Base-by-base conservation (phyloP, 352 stramenopile genomes). In the Pythium angustatum region DNA sequence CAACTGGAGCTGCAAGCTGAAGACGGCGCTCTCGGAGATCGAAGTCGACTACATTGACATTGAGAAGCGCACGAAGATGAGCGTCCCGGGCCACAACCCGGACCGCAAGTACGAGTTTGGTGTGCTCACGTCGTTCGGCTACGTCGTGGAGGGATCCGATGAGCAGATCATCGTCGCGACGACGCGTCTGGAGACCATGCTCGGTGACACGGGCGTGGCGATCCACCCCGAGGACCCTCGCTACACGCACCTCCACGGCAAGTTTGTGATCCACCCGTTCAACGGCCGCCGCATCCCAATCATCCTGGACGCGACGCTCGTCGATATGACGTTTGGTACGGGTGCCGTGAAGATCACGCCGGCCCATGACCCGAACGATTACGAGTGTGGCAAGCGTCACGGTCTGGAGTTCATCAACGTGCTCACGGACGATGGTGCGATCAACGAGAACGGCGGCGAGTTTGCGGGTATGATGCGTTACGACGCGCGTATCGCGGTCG, bases 121-220 rank as follows among this genome's bases (percentile, higher is more conserved):
- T 45, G 96, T 97, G 10, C 75, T 99, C 33, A 99, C 97, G 40
- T 97, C 87, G 22, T 99, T 99, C 76, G 96, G 91, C 5, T 99
- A 99, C 81, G 81, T 85, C 2, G 89, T 99, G 19, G 96, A 99
- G 74, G 93, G 76, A 38, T 85, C 79, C 6, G 74, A 85, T 51
- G 88, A 96, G 62, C 73, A 91, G 66, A 66, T 94, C 21, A 88
- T 93, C 49, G 83, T 94, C 28, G 83, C 81, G 5, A 94, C 98
- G 2, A 99, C 98, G 36, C 97, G 98, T 91, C 81, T 99, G 6
- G 98, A 99, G 85, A 99, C 98, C 8, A 99, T 99, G 97, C 80
- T 99, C 27, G 98, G 98, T 34, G 98, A 99, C 84, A 94, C 90
- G 7, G 97, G 94, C 38, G 96, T 99, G 22, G 98, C 98, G 1